Evolutionary conservation across 148 eudicot genomes (phyloP).

Genomic region (Vaccinium vitisidaea): DNA sequence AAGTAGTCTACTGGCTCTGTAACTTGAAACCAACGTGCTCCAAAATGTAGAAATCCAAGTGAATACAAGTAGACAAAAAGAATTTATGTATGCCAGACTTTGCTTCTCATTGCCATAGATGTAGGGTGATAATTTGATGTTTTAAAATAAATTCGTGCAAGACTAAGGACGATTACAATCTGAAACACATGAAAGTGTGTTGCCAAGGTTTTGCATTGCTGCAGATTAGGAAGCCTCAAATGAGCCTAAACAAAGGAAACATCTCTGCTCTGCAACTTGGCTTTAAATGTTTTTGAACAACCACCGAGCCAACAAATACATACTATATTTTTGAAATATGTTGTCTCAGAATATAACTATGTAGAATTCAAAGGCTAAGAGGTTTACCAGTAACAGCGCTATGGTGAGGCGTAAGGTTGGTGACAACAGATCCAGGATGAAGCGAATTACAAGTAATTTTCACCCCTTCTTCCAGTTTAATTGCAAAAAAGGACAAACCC

Average conservation of each 20-base stretch:
- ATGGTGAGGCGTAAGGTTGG: conserved; percentile 36
- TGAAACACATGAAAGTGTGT: not conserved
- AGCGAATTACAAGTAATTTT: no score
- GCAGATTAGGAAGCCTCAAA: no score
- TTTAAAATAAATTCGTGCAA: no score
- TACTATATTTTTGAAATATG: not conserved
- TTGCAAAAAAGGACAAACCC: no score
- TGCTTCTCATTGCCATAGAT: not conserved
- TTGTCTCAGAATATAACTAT: not conserved
- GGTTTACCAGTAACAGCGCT: conserved; percentile 37
- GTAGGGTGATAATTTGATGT: no score
- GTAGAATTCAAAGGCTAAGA: not conserved
- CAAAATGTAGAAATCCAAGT: not conserved
- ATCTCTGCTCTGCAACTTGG: not conserved
- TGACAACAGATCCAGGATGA: no score
- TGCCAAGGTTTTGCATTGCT: no score
- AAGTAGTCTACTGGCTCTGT: no score
- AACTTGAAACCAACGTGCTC: not conserved
- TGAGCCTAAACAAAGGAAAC: not conserved
- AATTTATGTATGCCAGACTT: not conserved
- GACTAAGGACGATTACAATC: no score
- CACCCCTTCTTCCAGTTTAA: no score
- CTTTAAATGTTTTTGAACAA: not conserved
- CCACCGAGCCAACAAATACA: not conserved
- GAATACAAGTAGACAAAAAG: not conserved